Evolutionary conservation across 495 filamentous ascomycete species (phyloP), one percentile per base, ranked within the genome.

Genomic region (Penicillium lagena): DNA sequence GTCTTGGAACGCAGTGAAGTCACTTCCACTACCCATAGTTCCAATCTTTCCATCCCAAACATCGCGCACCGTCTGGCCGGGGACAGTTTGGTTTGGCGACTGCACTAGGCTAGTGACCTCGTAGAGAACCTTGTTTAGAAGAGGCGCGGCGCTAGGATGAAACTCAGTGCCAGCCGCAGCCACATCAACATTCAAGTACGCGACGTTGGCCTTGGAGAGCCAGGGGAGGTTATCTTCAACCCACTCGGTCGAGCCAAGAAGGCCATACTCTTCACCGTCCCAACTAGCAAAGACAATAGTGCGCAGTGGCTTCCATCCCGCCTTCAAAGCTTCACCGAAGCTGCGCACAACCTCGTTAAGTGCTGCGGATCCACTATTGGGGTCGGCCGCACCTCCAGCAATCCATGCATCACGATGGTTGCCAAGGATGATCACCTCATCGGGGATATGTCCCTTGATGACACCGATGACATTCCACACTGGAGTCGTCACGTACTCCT

Each of bases 381-480:
- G 88, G 47, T 90, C 86, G 1, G 79, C 80, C 9, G 90, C 87
- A 36, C 93, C 91, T 39, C 90, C 89, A 9, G 85, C 87, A 58
- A 94, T 81, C 90, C 90, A 96, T 0, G 90, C 87, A 68, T 98
- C 93, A n/a, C 90, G 83, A 58, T 98, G 93, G 55, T 97, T 97
- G 10, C 94, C 94, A 12, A 97, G 66, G 7, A 98, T 75, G 39
- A 96, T 75, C 9, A 95, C 90, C 58, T 96, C 91, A 44, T 90
- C 83, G 1, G 81, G 71, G 42, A 95, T 81, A 9, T 80, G 83
- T 12, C 93, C 93, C 45, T 95, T 95, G 64, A 98, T 90, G 28
- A 90, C 73, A 31, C 93, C 93, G 48, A 98, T 94, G 10, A 93
- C 89, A 52, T 98, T 87, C 94, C 94, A 98, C 43, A 93, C 64